Percentiles rank a stretch among this genome's conserved stretches.
phyloP scores from a whole-genome alignment of 345 rosid species.

The Cardamine resedifolia region DNA sequence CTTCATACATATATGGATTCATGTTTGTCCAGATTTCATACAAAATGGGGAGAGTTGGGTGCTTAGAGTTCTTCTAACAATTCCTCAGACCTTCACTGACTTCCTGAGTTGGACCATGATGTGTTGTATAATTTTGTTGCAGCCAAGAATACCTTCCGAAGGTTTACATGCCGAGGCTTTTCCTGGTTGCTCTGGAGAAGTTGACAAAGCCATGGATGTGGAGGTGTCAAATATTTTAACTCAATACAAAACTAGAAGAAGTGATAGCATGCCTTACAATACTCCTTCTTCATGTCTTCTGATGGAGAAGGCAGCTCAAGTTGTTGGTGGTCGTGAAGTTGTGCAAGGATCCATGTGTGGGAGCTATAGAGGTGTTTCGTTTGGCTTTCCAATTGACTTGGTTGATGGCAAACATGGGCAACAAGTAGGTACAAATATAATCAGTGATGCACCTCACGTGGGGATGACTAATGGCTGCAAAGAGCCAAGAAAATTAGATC shows the following conservation, averaged over 20 bases:
- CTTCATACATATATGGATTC: background rate
- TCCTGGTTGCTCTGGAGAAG: constrained; percentile 40
- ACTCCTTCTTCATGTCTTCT: constrained; percentile 38
- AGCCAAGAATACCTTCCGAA: constrained; percentile 52
- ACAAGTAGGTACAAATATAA: constrained; percentile 41
- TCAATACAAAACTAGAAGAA: constrained; percentile 37
- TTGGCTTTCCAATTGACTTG: constrained; percentile 31
- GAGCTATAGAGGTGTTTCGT: constrained; percentile 41
- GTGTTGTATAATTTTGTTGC: constrained; percentile 32
- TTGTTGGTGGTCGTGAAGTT: constrained; percentile 42
- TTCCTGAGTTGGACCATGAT: constrained; percentile 29
- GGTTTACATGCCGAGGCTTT: constrained; percentile 43
- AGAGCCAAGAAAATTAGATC: constrained; percentile 39
- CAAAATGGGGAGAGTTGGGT: background rate
- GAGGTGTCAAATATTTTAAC: constrained; percentile 38
- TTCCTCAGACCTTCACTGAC: constrained; percentile 2
- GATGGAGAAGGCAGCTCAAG: constrained; percentile 39
- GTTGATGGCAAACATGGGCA: constrained; percentile 40
- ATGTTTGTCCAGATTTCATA: background rate
- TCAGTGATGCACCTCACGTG: constrained; percentile 31
- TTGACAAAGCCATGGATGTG: constrained; percentile 43
- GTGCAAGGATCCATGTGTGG: constrained; percentile 39
- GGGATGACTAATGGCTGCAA: constrained; percentile 50
- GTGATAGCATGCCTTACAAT: constrained; percentile 30
- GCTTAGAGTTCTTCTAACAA: constrained; percentile 14